Evolutionary conservation across 306 rosid species (phyloP), one percentile per base, ranked within the genome.

Genomic region (Hippophae tibetana): DNA sequence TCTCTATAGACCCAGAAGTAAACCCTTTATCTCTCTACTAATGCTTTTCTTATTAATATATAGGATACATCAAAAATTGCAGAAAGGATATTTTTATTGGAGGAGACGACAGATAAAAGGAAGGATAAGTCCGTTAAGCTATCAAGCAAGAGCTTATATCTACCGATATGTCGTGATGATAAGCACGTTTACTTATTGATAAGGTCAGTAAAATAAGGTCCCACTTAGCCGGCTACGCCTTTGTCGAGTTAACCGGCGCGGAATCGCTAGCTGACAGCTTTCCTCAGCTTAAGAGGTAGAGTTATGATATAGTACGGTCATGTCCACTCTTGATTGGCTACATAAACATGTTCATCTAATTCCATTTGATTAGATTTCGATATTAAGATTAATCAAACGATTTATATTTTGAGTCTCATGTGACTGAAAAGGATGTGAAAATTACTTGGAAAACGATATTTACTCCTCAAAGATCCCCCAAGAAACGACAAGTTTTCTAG

Each of bases 211-310:
- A 8, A 0, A 3, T 2, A 47, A 68, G 90, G 94, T 52, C 81
- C 94, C 76, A 62, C 86, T 65, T 51, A 83, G 95, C 96, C 93
- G 95, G 93, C 95, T 85, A 69, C 72, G 56, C 38, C 42, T 63
- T 78, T 76, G 79, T 69, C 79, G 68, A 79, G 74, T 67, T 59
- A 77, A 79, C 78, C 95, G 95, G 96, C 96, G 79, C 74, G 95
- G 94, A 82, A 90, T 85, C 82, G 77, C 63, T 61, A 81, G 89
- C 87, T 83, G 73, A 80, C 83, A 86, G 84, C 87, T 79, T 89
- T 79, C 56, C 63, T 79, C 69, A 69, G 90, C 87, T 74, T 44
- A 56, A 9, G 63, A 64, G 43, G 42, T 31, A 0, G 70, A 48
- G 82, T 0, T 49, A 12, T 10, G 2, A 43, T 66, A 14, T 0